Conservation (phyloP, 139 green algal genomes). For the Chlamydomonas incerta region DNA sequence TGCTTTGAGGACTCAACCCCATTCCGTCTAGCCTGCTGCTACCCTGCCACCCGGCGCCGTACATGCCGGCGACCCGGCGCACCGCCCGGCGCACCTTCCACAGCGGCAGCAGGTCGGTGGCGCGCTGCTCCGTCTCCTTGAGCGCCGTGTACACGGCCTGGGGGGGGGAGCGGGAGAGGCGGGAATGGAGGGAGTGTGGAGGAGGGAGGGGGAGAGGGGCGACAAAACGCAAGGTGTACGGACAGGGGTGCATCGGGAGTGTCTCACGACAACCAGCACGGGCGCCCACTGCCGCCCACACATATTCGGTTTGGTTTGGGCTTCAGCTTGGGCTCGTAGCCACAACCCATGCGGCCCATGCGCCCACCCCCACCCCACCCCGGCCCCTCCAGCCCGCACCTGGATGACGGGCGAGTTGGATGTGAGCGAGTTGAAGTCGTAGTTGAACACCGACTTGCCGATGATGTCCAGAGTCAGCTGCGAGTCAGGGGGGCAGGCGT, state of each 20-base stretch:
- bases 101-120: constrained; percentile 95
- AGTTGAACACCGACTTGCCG: constrained; percentile 98
- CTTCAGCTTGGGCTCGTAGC: too few species aligned
- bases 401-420: constrained; percentile 87
- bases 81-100: constrained; percentile 90
- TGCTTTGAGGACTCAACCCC: too few species aligned
- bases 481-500: background rate
- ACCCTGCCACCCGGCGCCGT: too few species aligned
- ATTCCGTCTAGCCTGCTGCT: too few species aligned
- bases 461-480: constrained; percentile 99
- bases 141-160: constrained; percentile 98
- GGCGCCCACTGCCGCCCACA: too few species aligned
- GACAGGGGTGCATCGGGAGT: too few species aligned
- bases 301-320: too few species aligned
- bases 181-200: background rate
- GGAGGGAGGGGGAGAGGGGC: too few species aligned
- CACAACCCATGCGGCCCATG: too few species aligned
- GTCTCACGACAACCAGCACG: too few species aligned
- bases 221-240: too few species aligned
- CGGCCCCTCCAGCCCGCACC: constrained; percentile 20
- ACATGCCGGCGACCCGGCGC: too few species aligned
- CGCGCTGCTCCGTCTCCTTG: constrained; percentile 97
- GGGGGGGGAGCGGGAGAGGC: background rate
- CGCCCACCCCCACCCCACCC: background rate
- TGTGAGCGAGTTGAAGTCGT: constrained; percentile 96